Percentiles rank a stretch among this genome's conserved stretches.
Evolutionary conservation across 805 yeast genomes (phyloP).

Genomic region (Torulaspora gathmanii): DNA sequence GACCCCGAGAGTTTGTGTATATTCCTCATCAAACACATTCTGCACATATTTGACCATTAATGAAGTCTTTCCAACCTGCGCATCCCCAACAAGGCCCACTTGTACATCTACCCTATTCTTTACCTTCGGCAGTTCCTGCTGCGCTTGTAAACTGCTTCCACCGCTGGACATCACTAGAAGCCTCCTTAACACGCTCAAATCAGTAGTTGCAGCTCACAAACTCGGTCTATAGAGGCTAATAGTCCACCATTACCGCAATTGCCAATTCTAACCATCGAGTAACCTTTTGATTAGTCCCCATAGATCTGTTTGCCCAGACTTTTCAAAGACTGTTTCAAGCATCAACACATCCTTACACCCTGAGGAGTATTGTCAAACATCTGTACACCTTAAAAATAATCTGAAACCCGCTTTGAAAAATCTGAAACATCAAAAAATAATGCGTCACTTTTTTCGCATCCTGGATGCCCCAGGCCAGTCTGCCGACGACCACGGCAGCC

Average conservation of each 20-base stretch:
- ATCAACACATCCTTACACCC: constrained; percentile 2
- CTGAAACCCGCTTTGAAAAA: background rate
- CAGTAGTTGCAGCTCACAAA: background rate
- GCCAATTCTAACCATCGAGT: background rate
- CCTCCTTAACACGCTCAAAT: background rate
- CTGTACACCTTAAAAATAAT: background rate
- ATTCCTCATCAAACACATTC: constrained; percentile 84
- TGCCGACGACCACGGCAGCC: background rate
- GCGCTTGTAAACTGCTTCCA: constrained; percentile 4
- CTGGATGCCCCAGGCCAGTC: too few species aligned
- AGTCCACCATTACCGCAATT: background rate
- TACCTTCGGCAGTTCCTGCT: constrained; percentile 14
- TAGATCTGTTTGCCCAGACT: background rate
- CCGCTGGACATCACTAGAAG: background rate
- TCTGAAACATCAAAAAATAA: background rate
- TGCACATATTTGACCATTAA: constrained; percentile 97
- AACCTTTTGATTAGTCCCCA: background rate
- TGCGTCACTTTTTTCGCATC: constrained; percentile 2
- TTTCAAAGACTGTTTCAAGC: constrained; percentile 10
- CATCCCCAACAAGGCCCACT: constrained; percentile 92
- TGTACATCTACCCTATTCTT: constrained; percentile 44
- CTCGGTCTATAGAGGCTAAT: too few species aligned
- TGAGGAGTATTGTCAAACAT: background rate
- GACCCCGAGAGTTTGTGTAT: constrained; percentile 91
- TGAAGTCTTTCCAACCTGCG: constrained; percentile 93